phyloP scores from a whole-genome alignment of 106 monocot genomes.

The Iris macrosiphon region DNA sequence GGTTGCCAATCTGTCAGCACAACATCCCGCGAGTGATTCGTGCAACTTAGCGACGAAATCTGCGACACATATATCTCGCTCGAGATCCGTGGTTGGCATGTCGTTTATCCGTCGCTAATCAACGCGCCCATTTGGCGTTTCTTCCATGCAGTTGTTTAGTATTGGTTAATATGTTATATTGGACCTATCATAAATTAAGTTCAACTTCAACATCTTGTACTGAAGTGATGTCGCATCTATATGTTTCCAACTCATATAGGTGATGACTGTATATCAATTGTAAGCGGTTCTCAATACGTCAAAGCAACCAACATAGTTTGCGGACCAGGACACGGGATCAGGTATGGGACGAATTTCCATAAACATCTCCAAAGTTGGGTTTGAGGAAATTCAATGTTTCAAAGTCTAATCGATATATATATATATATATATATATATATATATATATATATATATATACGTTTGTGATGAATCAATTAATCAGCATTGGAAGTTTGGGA shows the following conservation, averaged over 20 bases:
- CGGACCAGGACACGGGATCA: conserved; percentile 91
- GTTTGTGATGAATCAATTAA: background rate
- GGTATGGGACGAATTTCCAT: conserved; percentile 20
- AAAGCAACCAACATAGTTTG: conserved; percentile 35
- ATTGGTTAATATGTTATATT: too few relatives aligned
- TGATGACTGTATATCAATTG: conserved; percentile 89
- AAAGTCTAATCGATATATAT: background rate
- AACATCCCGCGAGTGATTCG: too few relatives aligned
- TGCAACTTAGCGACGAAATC: too few relatives aligned
- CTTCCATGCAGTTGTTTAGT: too few relatives aligned
- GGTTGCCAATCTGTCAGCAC: too few relatives aligned
- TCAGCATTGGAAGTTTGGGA: conserved; percentile 84
- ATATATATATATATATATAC: background rate
- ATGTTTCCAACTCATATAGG: conserved; percentile 27
- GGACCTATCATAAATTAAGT: too few relatives aligned
- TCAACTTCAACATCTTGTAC: background rate
- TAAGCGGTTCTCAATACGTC: conserved; percentile 33
- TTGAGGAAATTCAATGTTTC: background rate
- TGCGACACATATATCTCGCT: too few relatives aligned
- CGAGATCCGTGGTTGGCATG: too few relatives aligned
- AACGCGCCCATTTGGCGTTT: too few relatives aligned
- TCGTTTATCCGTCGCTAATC: too few relatives aligned
- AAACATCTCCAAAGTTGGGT: too few relatives aligned
- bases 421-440: too few relatives aligned
- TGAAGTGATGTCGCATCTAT: background rate